Evolutionary conservation across 371 early-diverging fungal genomes (phyloP), one percentile per base, ranked within the genome.

Genomic region (Lichtheimia hyalospora): DNA sequence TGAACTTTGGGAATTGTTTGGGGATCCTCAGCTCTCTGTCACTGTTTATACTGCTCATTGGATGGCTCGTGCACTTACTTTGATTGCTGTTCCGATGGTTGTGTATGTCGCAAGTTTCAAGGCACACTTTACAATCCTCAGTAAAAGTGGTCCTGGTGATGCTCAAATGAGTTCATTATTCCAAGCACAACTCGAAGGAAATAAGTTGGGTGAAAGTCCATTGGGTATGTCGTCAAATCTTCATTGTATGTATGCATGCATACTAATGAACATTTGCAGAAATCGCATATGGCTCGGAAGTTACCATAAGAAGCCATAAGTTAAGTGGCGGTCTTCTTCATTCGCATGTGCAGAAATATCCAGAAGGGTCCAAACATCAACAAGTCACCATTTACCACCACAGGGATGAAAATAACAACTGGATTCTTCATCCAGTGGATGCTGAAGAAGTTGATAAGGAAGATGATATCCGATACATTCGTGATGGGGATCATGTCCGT

Each of bases 131-230:
- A 71, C 83, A 46, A 84, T 99, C 23, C 83, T 99, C 21, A 87
- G 80, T 65, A 83, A 85, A 55, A 88, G 89, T 56, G 98, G 99
- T 0, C 75, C 92, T 0, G 99, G 99, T 10, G 99, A 99, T 73
- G 90, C 91, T 5, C 90, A 91, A 44, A 99, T 99, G 99, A 92
- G 93, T 62, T 94, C 97, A 0, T 71, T 96, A 10, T 99, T 99
- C 81, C 99, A 99, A 73, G 93, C 97, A 2, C 82, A 84, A 15
- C 80, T 99, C 12, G 63, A 82, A 44, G 98, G 98, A 12, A 98
- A 86, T 71, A 72, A 77, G 34, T 87, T 97, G 23, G 65, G 73
- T 40, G 68, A 84, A 44, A 93, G 91, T 66, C 97, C 98, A 3
- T 69, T 94, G 6, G 83, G 94, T 91, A 77, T 14, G 73, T 49